phyloP scores from a whole-genome alignment of 441 rosid species.

The Jatropha multifida region DNA sequence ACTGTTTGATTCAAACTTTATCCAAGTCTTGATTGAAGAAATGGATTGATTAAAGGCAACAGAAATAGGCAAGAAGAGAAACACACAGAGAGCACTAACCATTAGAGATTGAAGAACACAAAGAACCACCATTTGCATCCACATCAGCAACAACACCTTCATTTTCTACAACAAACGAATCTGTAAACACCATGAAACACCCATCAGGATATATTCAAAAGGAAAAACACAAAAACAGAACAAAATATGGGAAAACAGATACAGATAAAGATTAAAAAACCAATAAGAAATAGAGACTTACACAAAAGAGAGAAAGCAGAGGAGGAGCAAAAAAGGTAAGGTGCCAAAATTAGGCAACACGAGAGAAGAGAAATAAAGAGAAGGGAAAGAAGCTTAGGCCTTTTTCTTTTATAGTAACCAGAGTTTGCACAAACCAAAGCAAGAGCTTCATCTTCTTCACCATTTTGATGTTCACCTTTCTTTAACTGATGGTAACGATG shows the following conservation, averaged over 20 bases:
- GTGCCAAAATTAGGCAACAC: conserved; percentile 54
- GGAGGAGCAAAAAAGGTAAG: conserved; percentile 49
- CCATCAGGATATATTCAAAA: neutral
- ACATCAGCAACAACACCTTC: conserved; percentile 33
- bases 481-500: conserved; percentile 43
- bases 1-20: conserved; percentile 6
- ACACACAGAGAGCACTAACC: conserved; percentile 40
- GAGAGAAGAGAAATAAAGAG: conserved; percentile 64
- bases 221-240: neutral
- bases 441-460: conserved; percentile 39
- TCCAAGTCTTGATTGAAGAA: neutral
- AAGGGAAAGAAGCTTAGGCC: conserved; percentile 56
- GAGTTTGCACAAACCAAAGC: conserved; percentile 31
- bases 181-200: conserved; percentile 38
- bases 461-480: conserved; percentile 33
- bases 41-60: neutral
- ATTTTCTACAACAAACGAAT: conserved; percentile 46
- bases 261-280: neutral
- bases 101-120: conserved; percentile 51
- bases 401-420: conserved; percentile 44
- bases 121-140: conserved; percentile 32
- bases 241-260: neutral
- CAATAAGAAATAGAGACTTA: conserved; percentile 29
- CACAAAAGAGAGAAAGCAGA: conserved; percentile 47
- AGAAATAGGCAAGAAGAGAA: neutral